phyloP scores from a whole-genome alignment of 2,329 filamentous ascomycete genomes.

The Alternaria gaisen region DNA sequence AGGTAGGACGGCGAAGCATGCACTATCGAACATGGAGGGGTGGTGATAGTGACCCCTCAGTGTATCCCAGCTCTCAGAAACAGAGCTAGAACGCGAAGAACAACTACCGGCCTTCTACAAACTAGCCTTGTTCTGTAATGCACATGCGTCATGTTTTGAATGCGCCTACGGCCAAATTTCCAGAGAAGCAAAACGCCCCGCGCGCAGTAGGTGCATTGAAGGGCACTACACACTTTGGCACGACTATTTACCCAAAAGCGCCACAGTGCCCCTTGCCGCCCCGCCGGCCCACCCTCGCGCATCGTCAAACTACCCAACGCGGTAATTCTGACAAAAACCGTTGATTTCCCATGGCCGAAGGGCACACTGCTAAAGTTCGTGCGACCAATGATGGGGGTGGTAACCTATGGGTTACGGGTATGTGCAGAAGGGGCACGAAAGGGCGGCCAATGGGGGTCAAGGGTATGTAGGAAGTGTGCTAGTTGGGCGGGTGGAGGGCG shows the following conservation, averaged over 20 bases:
- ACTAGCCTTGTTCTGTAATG: background rate
- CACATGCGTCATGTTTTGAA: background rate
- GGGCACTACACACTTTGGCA: background rate
- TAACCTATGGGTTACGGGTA: constrained; percentile 4
- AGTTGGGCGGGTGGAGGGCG: constrained; percentile 10
- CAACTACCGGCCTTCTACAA: background rate
- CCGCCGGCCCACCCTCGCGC: constrained; percentile 3
- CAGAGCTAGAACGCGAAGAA: background rate
- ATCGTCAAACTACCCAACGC: constrained; percentile 6
- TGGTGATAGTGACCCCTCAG: background rate
- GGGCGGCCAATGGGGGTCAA: constrained; percentile 16
- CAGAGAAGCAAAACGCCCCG: background rate
- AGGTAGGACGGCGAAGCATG: background rate
- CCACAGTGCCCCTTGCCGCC: constrained; percentile 4
- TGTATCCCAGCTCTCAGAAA: background rate
- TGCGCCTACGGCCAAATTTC: constrained; percentile 5
- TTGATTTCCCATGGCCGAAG: constrained; percentile 20
- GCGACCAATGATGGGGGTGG: constrained; percentile 14
- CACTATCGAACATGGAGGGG: background rate
- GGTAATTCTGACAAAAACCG: constrained; percentile 6
- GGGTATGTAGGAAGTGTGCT: constrained; percentile 17
- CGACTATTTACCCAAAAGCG: background rate
- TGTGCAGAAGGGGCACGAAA: constrained; percentile 6
- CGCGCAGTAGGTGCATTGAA: background rate
- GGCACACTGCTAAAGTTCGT: constrained; percentile 16